phyloP scores from a whole-genome alignment of 176 grass and related monocot genomes.

The Secale cereale region DNA sequence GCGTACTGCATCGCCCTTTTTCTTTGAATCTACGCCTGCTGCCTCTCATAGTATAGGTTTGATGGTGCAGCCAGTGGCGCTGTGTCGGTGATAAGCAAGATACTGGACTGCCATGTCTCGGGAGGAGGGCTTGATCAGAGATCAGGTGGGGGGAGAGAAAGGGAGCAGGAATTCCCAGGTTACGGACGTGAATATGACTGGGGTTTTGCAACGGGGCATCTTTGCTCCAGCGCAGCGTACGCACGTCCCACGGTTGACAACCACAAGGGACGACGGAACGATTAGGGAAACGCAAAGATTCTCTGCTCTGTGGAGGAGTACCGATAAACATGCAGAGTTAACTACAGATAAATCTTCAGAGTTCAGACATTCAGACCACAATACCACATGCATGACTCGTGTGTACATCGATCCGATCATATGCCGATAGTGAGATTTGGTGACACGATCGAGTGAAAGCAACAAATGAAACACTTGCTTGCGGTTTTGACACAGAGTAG shows the following conservation, averaged over 20 bases:
- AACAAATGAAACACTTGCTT: too few species aligned
- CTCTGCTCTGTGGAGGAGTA: not conserved
- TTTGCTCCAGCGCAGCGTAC: not conserved
- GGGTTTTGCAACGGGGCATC: not conserved
- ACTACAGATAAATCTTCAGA: not conserved
- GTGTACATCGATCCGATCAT: not conserved
- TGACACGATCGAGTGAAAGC: too few species aligned
- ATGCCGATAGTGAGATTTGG: too few species aligned
- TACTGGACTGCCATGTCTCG: not conserved
- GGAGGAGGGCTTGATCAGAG: not conserved
- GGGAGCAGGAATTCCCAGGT: not conserved
- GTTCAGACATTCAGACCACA: not conserved
- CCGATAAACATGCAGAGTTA: not conserved
- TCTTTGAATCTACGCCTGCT: not conserved
- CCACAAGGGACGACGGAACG: not conserved
- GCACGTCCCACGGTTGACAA: conserved; percentile 21
- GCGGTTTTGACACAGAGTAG: not conserved
- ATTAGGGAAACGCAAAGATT: conserved; percentile 3
- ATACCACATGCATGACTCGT: not conserved
- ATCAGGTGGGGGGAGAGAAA: not conserved
- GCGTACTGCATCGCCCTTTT: not conserved
- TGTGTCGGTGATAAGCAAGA: conserved; percentile 13
- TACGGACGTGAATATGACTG: not conserved
- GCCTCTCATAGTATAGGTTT: not conserved
- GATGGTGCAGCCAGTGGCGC: not conserved